Evolutionary conservation across 169 alveolate genomes (phyloP), one percentile per base, ranked within the genome.

Genomic region (Babesia gibsoni): DNA sequence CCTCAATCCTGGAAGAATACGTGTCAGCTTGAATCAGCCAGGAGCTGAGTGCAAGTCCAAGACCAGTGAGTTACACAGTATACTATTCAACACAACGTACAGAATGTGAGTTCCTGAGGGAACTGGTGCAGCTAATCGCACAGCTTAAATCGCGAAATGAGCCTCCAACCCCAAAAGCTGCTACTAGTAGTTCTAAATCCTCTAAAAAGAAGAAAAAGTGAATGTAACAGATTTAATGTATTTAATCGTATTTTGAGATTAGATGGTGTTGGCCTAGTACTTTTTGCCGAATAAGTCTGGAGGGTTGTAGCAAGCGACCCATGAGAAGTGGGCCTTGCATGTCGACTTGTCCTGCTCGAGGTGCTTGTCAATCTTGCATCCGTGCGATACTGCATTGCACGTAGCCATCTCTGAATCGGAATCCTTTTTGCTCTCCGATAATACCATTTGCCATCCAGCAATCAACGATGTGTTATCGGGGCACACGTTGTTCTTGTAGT

Each of bases 1-100:
- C 84, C 36, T 77, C 53, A 80, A 70, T 32, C 86, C 84, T 22
- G 92, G 92, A 8, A 52, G 92, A 48, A 77, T 86, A 39, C 73
- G 92, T 39, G 84, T 86, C 20, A 67, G 53, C 36, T 61, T 86
- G 20, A 72, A 65, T 20, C 57, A 67, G 42, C 65, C 80, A 27
- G 23, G 10, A 7, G 50, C 82, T 18, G 68, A 70, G 52, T 30
- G 39, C 45, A 75, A 25, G 73, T 45, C 78, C 29, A 53, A 50
- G 18, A 43, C 77, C 5, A 61, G 68, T 73, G 18, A 41, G 65
- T 64, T 0, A 30, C 4, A 27, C 14, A 3, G 23, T 10, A 10
- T 10, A 18, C 18, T 25, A 16, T 0, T 14, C 6, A 16, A 8
- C 45, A 39, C 4, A 14, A 25, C 2, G 2, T 69, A 3, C 68